Conservation (phyloP, 2,329 filamentous ascomycete genomes). For the Stachybotrys echinatus region DNA sequence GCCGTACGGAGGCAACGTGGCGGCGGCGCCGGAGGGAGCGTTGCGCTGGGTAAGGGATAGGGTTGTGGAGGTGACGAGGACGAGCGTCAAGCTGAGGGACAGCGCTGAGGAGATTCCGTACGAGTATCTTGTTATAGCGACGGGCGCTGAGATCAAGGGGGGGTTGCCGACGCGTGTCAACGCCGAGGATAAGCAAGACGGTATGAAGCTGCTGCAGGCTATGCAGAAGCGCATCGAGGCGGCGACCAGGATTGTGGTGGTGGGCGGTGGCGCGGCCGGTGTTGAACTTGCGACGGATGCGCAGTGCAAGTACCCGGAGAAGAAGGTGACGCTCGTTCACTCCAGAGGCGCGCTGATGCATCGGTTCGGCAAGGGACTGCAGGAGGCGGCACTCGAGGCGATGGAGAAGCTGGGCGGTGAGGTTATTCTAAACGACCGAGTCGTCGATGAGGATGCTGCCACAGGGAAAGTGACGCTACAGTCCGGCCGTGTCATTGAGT, state of each 20-base stretch:
- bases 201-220: conserved; percentile 33
- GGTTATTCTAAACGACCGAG: conserved; percentile 46
- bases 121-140: conserved; percentile 53
- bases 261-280: conserved; percentile 57
- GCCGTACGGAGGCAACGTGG: conserved; percentile 44
- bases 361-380: conserved; percentile 39
- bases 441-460: conserved; percentile 28
- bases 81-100: conserved; percentile 32
- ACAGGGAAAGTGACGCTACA: conserved; percentile 35
- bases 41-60: conserved; percentile 36
- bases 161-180: conserved; percentile 43
- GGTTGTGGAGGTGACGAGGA: conserved; percentile 30
- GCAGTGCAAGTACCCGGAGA: conserved; percentile 49
- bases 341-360: conserved; percentile 49
- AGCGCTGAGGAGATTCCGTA: conserved; percentile 41
- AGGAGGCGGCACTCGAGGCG: conserved; percentile 31
- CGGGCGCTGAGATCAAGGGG: conserved; percentile 40
- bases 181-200: conserved; percentile 33
- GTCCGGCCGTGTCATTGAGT: conserved; percentile 38
- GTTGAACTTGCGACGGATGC: conserved; percentile 57
- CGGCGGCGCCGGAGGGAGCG: conserved; percentile 23
- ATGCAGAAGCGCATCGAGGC: conserved; percentile 41
- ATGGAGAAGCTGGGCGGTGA: conserved; percentile 41
- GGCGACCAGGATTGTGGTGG: conserved; percentile 39
- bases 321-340: conserved; percentile 52